Evolutionary conservation across 2,329 filamentous ascomycete species (phyloP).

Genomic region (Aspergillus brasiliensis): DNA sequence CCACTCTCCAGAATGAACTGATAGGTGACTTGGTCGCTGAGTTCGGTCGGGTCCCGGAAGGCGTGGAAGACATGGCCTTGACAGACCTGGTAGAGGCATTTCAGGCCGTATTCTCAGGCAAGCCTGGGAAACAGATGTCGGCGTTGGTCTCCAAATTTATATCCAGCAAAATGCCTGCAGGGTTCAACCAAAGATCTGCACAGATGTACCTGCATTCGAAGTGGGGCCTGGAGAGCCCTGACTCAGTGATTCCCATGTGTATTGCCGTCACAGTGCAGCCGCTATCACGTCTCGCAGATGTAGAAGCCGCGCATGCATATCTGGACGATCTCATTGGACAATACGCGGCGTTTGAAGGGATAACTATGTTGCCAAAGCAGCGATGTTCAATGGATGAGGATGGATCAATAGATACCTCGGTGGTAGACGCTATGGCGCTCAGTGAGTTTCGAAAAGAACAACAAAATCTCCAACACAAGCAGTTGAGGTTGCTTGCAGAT

Average conservation of each 20-base stretch:
- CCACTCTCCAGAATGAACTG: slow-evolving; percentile 50
- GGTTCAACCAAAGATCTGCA: slow-evolving; percentile 25
- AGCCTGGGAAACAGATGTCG: slow-evolving; percentile 34
- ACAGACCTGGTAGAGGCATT: slow-evolving; percentile 33
- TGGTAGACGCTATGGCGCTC: not conserved
- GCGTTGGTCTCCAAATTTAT: slow-evolving; percentile 32
- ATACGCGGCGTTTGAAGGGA: slow-evolving; percentile 19
- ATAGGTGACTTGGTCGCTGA: slow-evolving; percentile 46
- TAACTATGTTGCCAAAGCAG: slow-evolving; percentile 9
- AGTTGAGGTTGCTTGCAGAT: slow-evolving; percentile 11
- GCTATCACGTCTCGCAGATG: slow-evolving; percentile 17
- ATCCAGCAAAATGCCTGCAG: slow-evolving; percentile 33
- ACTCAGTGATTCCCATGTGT: slow-evolving; percentile 22
- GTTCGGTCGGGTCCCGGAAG: slow-evolving; percentile 45
- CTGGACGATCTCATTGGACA: slow-evolving; percentile 23
- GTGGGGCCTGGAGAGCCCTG: slow-evolving; percentile 31
- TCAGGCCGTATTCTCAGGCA: slow-evolving; percentile 32
- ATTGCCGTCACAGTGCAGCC: slow-evolving; percentile 29
- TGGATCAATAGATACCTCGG: slow-evolving; percentile 4
- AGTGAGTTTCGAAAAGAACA: slow-evolving; percentile 10
- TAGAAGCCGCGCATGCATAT: slow-evolving; percentile 22
- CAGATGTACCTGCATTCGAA: slow-evolving; percentile 24
- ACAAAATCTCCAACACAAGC: slow-evolving; percentile 9
- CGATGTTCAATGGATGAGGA: not conserved
- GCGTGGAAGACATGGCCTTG: slow-evolving; percentile 43